Conservation (phyloP, 2,329 filamentous ascomycete species). For the Ceratocystiopsis sp. region DNA sequence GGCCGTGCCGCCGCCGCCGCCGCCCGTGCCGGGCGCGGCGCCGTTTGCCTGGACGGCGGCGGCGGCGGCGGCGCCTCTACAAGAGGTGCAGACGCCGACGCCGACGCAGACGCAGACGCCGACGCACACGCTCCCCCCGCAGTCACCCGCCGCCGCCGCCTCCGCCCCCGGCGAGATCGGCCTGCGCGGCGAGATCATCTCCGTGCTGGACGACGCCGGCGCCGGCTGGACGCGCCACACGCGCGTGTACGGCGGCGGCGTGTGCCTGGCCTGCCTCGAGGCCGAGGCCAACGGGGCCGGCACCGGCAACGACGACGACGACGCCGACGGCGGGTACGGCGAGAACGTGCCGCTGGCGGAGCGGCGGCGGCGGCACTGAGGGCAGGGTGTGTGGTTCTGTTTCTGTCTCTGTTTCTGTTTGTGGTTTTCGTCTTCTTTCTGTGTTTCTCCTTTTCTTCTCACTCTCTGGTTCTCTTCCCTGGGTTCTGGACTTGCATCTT, state of each 20-base stretch:
- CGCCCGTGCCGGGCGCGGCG: too few species aligned
- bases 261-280: slow-evolving; percentile 37
- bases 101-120: too few species aligned
- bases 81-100: too few species aligned
- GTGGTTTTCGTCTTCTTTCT: background rate
- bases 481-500: too few species aligned
- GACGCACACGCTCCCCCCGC: too few species aligned
- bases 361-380: slow-evolving; percentile 17
- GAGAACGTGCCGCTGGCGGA: slow-evolving; percentile 35
- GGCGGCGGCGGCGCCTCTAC: too few species aligned
- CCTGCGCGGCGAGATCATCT: slow-evolving; percentile 33
- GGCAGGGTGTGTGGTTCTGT: background rate
- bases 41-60: too few species aligned
- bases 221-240: slow-evolving; percentile 39
- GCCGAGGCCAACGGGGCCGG: slow-evolving; percentile 27
- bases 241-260: slow-evolving; percentile 39
- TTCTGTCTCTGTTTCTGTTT: background rate
- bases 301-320: slow-evolving; percentile 26
- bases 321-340: slow-evolving; percentile 34
- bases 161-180: slow-evolving; percentile 17
- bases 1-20: too few species aligned
- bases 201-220: slow-evolving; percentile 28
- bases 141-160: too few species aligned
- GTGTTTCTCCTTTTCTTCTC: background rate
- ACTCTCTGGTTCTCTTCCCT: background rate